Conservation (phyloP, 2,329 filamentous ascomycete species). For the Cladorrhinum sp. region DNA sequence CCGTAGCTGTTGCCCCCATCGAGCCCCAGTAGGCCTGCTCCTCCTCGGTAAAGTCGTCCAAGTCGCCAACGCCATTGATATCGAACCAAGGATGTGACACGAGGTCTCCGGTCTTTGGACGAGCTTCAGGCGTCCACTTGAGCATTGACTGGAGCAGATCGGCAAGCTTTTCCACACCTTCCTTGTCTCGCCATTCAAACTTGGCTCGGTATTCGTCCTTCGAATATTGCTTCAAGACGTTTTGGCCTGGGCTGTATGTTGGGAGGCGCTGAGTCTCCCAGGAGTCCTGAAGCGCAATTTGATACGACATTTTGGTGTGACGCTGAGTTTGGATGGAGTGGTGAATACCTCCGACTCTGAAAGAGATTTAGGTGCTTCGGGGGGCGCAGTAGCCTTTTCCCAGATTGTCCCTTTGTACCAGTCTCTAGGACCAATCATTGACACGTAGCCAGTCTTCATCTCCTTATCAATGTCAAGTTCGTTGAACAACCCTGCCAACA, state of each 20-base stretch:
- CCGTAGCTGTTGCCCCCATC: neutral
- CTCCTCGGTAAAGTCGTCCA: neutral
- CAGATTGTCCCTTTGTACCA: neutral
- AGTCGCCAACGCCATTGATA: neutral
- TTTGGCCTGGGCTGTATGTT: neutral
- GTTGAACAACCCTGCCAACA: neutral
- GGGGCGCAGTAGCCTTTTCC: neutral
- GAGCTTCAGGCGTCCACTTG: conserved; percentile 6
- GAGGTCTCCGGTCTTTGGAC: neutral
- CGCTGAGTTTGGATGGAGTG: neutral
- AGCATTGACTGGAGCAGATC: conserved; percentile 8
- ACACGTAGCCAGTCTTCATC: neutral
- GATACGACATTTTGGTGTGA: neutral
- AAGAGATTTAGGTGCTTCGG: neutral
- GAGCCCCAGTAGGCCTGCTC: neutral
- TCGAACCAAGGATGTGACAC: conserved; percentile 16
- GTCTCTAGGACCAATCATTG: neutral
- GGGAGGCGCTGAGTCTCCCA: neutral
- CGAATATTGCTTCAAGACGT: neutral
- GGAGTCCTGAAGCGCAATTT: neutral
- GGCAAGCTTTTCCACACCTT: neutral
- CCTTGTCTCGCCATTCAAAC: neutral
- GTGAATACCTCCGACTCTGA: neutral
- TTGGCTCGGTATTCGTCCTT: neutral
- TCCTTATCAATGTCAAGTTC: neutral